Percentiles rank a stretch among this genome's conserved stretches.
Conservation (phyloP, 2,329 filamentous ascomycete species). For the Hypocrella siamensis region DNA sequence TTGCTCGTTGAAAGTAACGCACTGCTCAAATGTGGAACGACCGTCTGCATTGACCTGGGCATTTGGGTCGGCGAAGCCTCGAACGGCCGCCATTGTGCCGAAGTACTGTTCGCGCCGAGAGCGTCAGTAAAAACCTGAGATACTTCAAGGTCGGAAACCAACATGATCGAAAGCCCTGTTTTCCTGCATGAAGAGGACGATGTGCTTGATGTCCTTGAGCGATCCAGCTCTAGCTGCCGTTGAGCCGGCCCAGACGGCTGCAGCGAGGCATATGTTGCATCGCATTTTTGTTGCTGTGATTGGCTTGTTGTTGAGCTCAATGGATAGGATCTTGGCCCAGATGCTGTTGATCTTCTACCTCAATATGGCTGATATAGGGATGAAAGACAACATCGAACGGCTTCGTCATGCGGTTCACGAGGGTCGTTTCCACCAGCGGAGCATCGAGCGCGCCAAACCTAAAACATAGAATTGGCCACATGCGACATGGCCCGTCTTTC, state of each 20-base stretch:
- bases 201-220: constrained; percentile 36
- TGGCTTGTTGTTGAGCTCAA: neutral
- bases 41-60: constrained; percentile 16
- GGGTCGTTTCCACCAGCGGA: no score
- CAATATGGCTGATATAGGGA: no score
- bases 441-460: no score
- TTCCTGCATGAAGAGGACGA: constrained; percentile 41
- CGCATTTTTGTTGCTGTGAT: neutral
- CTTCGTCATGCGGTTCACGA: no score
- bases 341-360: no score
- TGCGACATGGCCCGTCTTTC: no score
- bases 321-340: neutral
- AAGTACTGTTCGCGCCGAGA: constrained; percentile 25
- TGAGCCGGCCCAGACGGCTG: constrained; percentile 7
- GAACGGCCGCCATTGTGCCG: constrained; percentile 37
- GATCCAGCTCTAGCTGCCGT: constrained; percentile 17
- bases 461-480: no score
- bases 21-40: constrained; percentile 32
- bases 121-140: neutral
- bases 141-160: constrained; percentile 1
- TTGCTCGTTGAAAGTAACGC: no score
- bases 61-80: constrained; percentile 33
- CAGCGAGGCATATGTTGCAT: neutral
- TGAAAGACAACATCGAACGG: no score
- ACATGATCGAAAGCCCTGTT: constrained; percentile 18